Conservation (phyloP, 768 basidiomycete species). For the Boletales sp. region DNA sequence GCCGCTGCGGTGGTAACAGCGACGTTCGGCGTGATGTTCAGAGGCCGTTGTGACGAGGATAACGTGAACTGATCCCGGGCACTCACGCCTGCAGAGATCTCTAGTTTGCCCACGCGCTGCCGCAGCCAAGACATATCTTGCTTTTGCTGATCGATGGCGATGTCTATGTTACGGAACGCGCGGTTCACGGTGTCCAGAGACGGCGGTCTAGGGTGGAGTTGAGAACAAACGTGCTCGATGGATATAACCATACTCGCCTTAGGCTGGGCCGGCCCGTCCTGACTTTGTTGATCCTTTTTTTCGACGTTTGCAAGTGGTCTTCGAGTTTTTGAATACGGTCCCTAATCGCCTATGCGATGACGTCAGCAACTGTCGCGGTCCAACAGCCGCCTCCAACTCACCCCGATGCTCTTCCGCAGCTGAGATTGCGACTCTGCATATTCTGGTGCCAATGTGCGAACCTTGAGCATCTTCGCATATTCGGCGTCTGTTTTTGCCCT, state of each 20-base stretch:
- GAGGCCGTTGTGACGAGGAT: slow-evolving; percentile 35
- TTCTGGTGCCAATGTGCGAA: slow-evolving; percentile 83
- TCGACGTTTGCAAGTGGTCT: slow-evolving; percentile 61
- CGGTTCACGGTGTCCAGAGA: slow-evolving; percentile 80
- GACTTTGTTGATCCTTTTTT: slow-evolving; percentile 62
- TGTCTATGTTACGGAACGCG: slow-evolving; percentile 81
- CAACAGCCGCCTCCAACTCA: slow-evolving; percentile 31
- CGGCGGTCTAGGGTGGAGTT: slow-evolving; percentile 56
- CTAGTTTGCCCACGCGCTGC: slow-evolving; percentile 50
- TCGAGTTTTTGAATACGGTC: slow-evolving; percentile 80
- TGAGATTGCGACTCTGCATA: slow-evolving; percentile 79
- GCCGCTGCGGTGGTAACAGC: slow-evolving; percentile 77
- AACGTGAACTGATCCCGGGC: slow-evolving; percentile 42
- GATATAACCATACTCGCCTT: slow-evolving; percentile 40
- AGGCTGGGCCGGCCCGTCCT: slow-evolving; percentile 60
- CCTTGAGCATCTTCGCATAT: slow-evolving; percentile 70
- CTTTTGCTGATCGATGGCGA: slow-evolving; percentile 60
- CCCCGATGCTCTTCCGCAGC: slow-evolving; percentile 68
- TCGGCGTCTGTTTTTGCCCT: slow-evolving; percentile 76
- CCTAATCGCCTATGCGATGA: slow-evolving; percentile 51
- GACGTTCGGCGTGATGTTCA: slow-evolving; percentile 57
- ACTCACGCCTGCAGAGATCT: slow-evolving; percentile 29
- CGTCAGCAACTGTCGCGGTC: slow-evolving; percentile 5
- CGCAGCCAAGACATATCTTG: slow-evolving; percentile 50
- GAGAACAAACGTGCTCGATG: neutral